These are phyloP conservation scores for Sclerotinia nivalis DNA, from an alignment of 2,329 filamentous ascomycete genomes.

Conservation along the genomic window DNA sequence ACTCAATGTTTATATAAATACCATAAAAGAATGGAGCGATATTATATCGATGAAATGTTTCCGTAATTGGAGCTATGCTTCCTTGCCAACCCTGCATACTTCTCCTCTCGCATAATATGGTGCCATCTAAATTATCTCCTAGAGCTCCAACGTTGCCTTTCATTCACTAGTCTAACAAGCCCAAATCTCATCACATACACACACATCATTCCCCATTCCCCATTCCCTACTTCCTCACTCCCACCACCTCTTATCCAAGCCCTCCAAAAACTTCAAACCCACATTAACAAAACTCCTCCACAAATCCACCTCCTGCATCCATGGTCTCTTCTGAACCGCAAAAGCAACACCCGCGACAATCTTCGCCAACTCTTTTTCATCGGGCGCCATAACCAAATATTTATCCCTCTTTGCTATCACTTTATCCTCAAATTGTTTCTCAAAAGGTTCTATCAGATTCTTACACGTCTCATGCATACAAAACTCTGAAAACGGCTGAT, in stretches of 20 bases:
- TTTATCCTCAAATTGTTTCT: slow-evolving; percentile 43
- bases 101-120: too few relatives aligned
- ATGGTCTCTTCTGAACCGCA: slow-evolving; percentile 50
- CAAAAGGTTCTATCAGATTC: slow-evolving; percentile 21
- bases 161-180: too few relatives aligned
- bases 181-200: too few relatives aligned
- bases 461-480: slow-evolving; percentile 46
- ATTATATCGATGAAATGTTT: too few relatives aligned
- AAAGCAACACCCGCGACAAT: slow-evolving; percentile 47
- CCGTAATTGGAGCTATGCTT: too few relatives aligned
- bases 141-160: too few relatives aligned
- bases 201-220: too few relatives aligned
- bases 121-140: too few relatives aligned
- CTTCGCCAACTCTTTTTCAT: slow-evolving; percentile 45
- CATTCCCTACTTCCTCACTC: not conserved
- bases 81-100: too few relatives aligned
- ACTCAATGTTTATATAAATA: too few relatives aligned
- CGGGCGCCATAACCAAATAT: slow-evolving; percentile 49
- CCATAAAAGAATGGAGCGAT: too few relatives aligned
- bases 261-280: slow-evolving; percentile 47
- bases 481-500: slow-evolving; percentile 48
- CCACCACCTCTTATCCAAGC: slow-evolving; percentile 41
- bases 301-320: slow-evolving; percentile 52
- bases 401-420: slow-evolving; percentile 47
- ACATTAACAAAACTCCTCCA: slow-evolving; percentile 55